Conservation (phyloP, 768 basidiomycete genomes). For the Pleurotus salmoneostramineus region DNA sequence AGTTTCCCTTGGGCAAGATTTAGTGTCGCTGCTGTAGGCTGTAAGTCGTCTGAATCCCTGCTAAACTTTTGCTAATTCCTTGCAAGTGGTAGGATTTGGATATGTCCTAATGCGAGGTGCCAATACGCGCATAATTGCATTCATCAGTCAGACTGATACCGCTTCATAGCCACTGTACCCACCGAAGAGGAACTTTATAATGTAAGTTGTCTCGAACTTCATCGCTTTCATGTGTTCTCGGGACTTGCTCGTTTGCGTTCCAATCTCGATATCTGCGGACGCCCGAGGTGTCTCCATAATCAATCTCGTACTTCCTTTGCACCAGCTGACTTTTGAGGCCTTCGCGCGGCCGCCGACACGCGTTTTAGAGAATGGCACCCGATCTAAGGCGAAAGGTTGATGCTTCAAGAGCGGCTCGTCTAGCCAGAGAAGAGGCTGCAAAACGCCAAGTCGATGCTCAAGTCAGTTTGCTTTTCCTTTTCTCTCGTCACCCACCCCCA, state of each 20-base stretch:
- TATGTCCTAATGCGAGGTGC: slow-evolving; percentile 60
- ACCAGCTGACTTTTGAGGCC: too few relatives aligned
- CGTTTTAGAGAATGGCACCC: slow-evolving; percentile 54
- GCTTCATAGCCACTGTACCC: slow-evolving; percentile 40
- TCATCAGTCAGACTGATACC: not conserved
- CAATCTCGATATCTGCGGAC: too few relatives aligned
- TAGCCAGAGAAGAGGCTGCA: slow-evolving; percentile 50
- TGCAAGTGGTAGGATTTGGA: slow-evolving; percentile 51
- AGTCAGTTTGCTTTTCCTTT: slow-evolving; percentile 30
- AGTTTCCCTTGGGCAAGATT: slow-evolving; percentile 59
- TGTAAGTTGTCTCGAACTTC: slow-evolving; percentile 26
- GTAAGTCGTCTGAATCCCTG: slow-evolving; percentile 31
- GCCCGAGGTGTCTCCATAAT: not conserved
- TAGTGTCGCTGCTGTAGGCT: slow-evolving; percentile 36
- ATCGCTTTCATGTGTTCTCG: slow-evolving; percentile 2
- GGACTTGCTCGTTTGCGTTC: not conserved
- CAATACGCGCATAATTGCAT: not conserved
- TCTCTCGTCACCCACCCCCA: too few relatives aligned
- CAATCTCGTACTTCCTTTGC: not conserved
- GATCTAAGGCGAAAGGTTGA: slow-evolving; percentile 64
- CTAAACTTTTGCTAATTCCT: not conserved
- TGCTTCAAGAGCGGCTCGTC: slow-evolving; percentile 46
- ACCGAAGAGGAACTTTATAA: slow-evolving; percentile 53
- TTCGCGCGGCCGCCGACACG: not conserved
- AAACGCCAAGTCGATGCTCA: slow-evolving; percentile 49